phyloP scores from a whole-genome alignment of 2,329 filamentous ascomycete species.

The Aspergillus brunneoviolaceus region DNA sequence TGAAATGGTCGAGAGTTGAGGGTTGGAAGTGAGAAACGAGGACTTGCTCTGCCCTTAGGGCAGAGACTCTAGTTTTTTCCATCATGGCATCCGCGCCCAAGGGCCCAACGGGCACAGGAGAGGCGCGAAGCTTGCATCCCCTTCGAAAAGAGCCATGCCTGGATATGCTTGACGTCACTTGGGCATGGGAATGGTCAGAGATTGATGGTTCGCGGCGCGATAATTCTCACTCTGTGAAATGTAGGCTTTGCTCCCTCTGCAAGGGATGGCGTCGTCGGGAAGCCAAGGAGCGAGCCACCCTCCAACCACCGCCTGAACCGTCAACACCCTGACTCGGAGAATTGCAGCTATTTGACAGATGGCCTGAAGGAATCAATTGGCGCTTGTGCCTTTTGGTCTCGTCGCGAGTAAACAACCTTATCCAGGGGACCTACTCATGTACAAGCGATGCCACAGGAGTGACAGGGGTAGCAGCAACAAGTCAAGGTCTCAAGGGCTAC shows the following conservation, averaged over 20 bases:
- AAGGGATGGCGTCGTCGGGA: slow-evolving; percentile 33
- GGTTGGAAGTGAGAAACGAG: slow-evolving; percentile 16
- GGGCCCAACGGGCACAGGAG: slow-evolving; percentile 32
- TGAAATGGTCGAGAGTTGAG: slow-evolving; percentile 12
- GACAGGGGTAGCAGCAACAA: slow-evolving; percentile 17
- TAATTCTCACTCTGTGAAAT: slow-evolving; percentile 34
- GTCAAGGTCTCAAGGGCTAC: slow-evolving; percentile 19
- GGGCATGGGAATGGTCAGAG: slow-evolving; percentile 36
- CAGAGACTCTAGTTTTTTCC: slow-evolving; percentile 22
- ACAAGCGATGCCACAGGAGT: slow-evolving; percentile 18
- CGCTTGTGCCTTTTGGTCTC: not conserved
- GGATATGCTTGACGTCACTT: slow-evolving; percentile 40
- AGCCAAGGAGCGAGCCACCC: slow-evolving; percentile 22
- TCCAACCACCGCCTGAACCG: slow-evolving; percentile 22
- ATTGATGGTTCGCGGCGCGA: slow-evolving; percentile 26
- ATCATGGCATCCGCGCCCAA: slow-evolving; percentile 27
- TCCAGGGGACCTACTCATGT: not conserved
- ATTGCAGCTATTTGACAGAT: slow-evolving; percentile 21
- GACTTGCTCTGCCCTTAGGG: slow-evolving; percentile 22
- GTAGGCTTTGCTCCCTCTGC: slow-evolving; percentile 22
- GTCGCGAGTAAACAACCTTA: not conserved
- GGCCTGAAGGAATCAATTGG: not conserved
- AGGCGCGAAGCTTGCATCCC: slow-evolving; percentile 32
- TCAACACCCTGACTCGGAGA: slow-evolving; percentile 21
- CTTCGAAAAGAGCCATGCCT: slow-evolving; percentile 39